A percentile compares a stretch with the other conserved stretches of the same genome.
phyloP scores from a whole-genome alignment of 257 asterid species.

The Agastache rugosa region DNA sequence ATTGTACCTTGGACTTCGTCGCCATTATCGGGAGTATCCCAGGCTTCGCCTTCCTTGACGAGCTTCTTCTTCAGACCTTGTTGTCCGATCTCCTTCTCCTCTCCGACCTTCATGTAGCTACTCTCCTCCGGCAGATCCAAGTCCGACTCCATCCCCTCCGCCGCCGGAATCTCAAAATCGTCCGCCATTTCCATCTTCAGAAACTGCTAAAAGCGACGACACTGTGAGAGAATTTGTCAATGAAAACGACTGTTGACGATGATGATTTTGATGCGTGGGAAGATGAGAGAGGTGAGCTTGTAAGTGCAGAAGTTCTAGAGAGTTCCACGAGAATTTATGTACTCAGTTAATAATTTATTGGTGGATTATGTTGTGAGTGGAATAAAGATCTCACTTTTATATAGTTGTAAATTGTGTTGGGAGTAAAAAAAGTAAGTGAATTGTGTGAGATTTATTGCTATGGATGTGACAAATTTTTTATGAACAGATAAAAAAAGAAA shows the following conservation, averaged over 20 bases:
- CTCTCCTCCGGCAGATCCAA: slow-evolving; percentile 61
- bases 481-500: too few species aligned
- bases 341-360: too few species aligned
- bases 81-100: slow-evolving; percentile 70
- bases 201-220: neutral
- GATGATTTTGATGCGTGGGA: neutral
- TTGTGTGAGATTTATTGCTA: too few species aligned
- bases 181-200: slow-evolving; percentile 53
- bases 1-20: slow-evolving; percentile 65
- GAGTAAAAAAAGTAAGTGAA: too few species aligned
- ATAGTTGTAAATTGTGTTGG: too few species aligned
- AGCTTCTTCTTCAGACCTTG: slow-evolving; percentile 79
- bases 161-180: slow-evolving; percentile 61
- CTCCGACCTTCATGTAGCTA: slow-evolving; percentile 66
- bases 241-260: neutral
- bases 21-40: slow-evolving; percentile 69
- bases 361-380: too few species aligned
- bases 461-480: too few species aligned
- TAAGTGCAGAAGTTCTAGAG: slow-evolving; percentile 43
- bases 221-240: neutral
- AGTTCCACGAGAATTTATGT: slow-evolving; percentile 42
- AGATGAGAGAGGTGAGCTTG: slow-evolving; percentile 12
- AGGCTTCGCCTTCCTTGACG: slow-evolving; percentile 69
- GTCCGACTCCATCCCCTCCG: slow-evolving; percentile 56
- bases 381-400: too few species aligned